phyloP scores from a whole-genome alignment of 164 flowering plant species.

The Vitis labrusca region DNA sequence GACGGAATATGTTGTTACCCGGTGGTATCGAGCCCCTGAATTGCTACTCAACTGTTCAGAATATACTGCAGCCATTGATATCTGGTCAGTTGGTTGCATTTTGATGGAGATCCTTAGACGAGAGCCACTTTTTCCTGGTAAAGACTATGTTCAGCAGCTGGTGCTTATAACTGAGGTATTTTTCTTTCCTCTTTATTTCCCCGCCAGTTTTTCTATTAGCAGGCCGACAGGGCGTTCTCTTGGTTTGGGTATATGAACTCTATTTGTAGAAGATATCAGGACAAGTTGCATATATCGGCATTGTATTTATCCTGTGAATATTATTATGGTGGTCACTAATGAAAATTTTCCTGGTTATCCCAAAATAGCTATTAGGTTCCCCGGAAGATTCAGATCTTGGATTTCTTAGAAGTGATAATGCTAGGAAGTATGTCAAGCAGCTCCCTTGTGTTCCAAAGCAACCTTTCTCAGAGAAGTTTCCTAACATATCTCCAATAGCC shows the following conservation, averaged over 20 bases:
- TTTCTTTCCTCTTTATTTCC: background rate
- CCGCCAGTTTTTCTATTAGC: background rate
- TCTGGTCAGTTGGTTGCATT: conserved; percentile 97
- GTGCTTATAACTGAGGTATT: conserved; percentile 75
- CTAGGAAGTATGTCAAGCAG: conserved; percentile 58
- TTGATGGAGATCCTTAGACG: conserved; percentile 72
- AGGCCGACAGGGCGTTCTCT: too few species aligned
- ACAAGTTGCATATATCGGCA: too few species aligned
- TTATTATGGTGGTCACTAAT: background rate
- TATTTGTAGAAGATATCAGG: too few species aligned
- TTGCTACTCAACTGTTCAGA: conserved; percentile 84
- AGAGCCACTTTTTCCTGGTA: conserved; percentile 88
- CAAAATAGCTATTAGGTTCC: conserved; percentile 52
- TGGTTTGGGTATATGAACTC: too few species aligned
- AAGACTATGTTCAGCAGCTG: conserved; percentile 86
- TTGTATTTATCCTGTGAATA: too few species aligned
- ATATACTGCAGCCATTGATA: conserved; percentile 84
- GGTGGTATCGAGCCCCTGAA: conserved; percentile 95
- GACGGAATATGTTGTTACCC: conserved; percentile 93
- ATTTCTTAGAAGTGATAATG: conserved; percentile 66
- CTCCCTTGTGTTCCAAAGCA: conserved; percentile 59
- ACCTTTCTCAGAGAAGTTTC: conserved; percentile 55
- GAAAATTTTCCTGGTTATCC: background rate
- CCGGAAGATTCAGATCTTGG: conserved; percentile 73
- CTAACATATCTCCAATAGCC: conserved; percentile 60